Base-by-base conservation (phyloP, 2,329 filamentous ascomycete species). In the Thyridium curvatum region DNA sequence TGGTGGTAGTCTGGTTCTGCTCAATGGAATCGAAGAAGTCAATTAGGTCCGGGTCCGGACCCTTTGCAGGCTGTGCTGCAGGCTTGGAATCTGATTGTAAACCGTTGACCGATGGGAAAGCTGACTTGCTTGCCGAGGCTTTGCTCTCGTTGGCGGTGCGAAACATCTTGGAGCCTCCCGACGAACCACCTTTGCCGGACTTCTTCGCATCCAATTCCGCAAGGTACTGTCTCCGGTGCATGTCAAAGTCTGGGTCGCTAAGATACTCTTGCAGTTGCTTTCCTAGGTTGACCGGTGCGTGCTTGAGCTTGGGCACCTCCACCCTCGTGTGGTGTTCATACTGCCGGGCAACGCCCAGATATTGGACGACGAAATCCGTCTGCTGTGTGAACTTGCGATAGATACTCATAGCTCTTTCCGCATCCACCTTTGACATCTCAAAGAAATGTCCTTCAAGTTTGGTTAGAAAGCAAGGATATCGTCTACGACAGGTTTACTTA, bases 21-120 rank as follows among this genome's bases (percentile, higher is more conserved):
- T 96, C 90, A 52, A 94, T 95, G 6, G 88, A 90, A 54, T 84
- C 91, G 59, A 95, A 95, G 63, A 94, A 96, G 66, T 91, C 93
- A 55, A 94, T 97, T 44, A 94, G 71, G 66, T 94, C 86, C 18
- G 82, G 79, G 49, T 77, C 81, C 18, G 82, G 79, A 2, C 75
- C 80, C 60, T 84, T 88, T 29, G 64, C 59, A 3, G 65, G 60
- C 46, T 64, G 66, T 10, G 61, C 50, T 10, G 21, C 21, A 8
- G 72, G 62, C 48, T 74, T 74, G 30, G 69, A 51, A 41, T 46
- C 43, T 15, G 56, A 48, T 18, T 50, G 39, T 32, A 60, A 49
- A 30, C 55, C 54, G 38, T 65, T 67, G 5, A 62, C 56, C 18
- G 52, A 46, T 29, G 64, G 58, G 47, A 74, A 72, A 6, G 63